These are phyloP conservation scores for Solanum chacoense DNA, from an alignment of 305 asterid species.

Conservation along the genomic window DNA sequence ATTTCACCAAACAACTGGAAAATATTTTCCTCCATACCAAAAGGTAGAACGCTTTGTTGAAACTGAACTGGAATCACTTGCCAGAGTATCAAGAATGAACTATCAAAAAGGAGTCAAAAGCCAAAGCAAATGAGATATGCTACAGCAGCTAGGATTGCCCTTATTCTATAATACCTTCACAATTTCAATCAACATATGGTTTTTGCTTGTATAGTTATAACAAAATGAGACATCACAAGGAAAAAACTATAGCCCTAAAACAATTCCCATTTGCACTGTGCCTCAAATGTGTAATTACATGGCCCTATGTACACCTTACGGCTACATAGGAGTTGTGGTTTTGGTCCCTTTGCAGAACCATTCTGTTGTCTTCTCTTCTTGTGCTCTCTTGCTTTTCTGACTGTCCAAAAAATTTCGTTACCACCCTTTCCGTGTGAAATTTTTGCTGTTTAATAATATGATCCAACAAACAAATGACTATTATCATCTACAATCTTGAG, in stretches of 20 bases:
- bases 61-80: neutral
- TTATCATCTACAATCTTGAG: conserved; percentile 22
- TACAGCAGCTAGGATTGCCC: neutral
- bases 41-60: neutral
- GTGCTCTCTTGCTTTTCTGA: conserved; percentile 10
- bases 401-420: conserved; percentile 18
- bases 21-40: neutral
- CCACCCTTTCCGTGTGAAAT: conserved; percentile 25
- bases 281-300: conserved; percentile 41
- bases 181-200: conserved; percentile 33
- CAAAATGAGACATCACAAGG: conserved; percentile 27
- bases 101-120: neutral
- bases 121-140: neutral
- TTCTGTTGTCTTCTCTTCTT: conserved; percentile 17
- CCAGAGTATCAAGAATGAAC: neutral
- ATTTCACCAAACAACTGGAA: no score
- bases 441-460: conserved; percentile 18
- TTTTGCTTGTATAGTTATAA: conserved; percentile 14
- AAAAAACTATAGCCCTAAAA: conserved; percentile 15
- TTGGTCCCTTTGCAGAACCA: conserved; percentile 14
- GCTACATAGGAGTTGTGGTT: conserved; percentile 48
- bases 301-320: conserved; percentile 71
- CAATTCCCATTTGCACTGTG: conserved; percentile 29
- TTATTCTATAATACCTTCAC: conserved; percentile 33
- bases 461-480: conserved; percentile 37